These are phyloP conservation scores for Cladosporium sp. DNA, from an alignment of 2,329 filamentous ascomycete genomes.

Conservation along the genomic window DNA sequence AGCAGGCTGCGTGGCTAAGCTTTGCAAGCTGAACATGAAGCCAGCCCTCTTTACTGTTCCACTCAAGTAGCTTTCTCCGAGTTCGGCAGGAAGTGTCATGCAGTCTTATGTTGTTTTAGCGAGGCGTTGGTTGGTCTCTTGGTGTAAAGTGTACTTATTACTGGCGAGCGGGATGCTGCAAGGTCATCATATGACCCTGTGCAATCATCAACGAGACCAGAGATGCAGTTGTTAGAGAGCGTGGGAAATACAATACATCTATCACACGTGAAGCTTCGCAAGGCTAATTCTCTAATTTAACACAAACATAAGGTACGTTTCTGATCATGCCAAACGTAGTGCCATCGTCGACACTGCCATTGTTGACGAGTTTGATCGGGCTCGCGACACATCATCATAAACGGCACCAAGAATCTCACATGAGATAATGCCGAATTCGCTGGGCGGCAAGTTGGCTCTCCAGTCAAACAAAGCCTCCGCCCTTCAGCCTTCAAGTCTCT, in stretches of 20 bases:
- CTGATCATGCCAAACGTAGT: background rate
- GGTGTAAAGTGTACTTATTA: conserved; percentile 14
- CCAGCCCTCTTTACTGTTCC: conserved; percentile 70
- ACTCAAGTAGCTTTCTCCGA: conserved; percentile 17
- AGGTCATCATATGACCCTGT: background rate
- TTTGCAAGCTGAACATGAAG: conserved; percentile 97
- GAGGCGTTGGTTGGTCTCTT: conserved; percentile 30
- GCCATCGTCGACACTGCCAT: background rate
- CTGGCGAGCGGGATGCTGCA: background rate
- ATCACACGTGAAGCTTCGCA: background rate
- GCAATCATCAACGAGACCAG: background rate
- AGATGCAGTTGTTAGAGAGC: background rate
- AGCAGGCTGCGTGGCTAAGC: conserved; percentile 84
- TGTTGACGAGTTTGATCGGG: background rate
- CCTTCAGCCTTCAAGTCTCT: background rate
- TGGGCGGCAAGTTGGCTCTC: background rate
- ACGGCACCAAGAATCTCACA: background rate
- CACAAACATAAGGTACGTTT: too few relatives aligned
- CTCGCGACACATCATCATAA: background rate
- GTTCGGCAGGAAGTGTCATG: conserved; percentile 19
- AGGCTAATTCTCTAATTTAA: background rate
- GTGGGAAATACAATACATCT: background rate
- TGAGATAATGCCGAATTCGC: background rate
- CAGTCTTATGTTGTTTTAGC: conserved; percentile 27
- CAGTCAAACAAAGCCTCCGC: conserved; percentile 1